Evolutionary conservation across 768 basidiomycete species (phyloP).

Genomic region (Chalciporus sphaerocephalus): DNA sequence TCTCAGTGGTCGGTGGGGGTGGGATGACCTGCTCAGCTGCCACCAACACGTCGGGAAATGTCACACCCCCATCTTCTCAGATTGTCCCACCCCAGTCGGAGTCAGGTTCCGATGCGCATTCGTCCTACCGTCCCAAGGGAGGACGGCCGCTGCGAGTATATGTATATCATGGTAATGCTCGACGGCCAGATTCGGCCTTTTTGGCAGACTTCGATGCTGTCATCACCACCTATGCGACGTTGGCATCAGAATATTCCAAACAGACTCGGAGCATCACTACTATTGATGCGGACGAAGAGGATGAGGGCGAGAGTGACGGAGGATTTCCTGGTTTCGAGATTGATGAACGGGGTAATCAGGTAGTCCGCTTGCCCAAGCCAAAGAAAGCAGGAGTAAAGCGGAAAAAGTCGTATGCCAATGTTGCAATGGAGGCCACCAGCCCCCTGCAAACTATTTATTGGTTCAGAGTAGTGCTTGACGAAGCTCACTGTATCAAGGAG

Average conservation of each 20-base stretch:
- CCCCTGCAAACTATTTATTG: conserved; percentile 92
- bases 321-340: conserved; percentile 58
- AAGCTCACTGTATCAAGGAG: conserved; percentile 98
- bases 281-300: conserved; percentile 61
- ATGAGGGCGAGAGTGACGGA: conserved; percentile 63
- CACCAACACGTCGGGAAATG: conserved; percentile 33
- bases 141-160: conserved; percentile 75
- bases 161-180: conserved; percentile 90
- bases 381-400: conserved; percentile 69
- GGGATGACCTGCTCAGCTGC: conserved; percentile 33
- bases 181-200: conserved; percentile 80
- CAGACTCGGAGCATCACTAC: conserved; percentile 64
- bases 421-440: conserved; percentile 54
- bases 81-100: conserved; percentile 31
- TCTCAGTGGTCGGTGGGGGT: conserved; percentile 78
- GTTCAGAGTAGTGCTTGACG: conserved; percentile 92
- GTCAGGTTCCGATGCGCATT: conserved; percentile 20
- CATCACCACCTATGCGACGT: conserved; percentile 93
- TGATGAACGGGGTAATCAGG: conserved; percentile 62
- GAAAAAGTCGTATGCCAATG: conserved; percentile 47
- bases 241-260: conserved; percentile 92
- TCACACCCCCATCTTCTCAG: conserved; percentile 36
- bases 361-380: conserved; percentile 55
- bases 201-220: conserved; percentile 95
- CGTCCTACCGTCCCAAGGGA: conserved; percentile 36